Evolutionary conservation across 2,329 filamentous ascomycete species (phyloP), one percentile per base, ranked within the genome.

Genomic region (Cyphellophora europaea): DNA sequence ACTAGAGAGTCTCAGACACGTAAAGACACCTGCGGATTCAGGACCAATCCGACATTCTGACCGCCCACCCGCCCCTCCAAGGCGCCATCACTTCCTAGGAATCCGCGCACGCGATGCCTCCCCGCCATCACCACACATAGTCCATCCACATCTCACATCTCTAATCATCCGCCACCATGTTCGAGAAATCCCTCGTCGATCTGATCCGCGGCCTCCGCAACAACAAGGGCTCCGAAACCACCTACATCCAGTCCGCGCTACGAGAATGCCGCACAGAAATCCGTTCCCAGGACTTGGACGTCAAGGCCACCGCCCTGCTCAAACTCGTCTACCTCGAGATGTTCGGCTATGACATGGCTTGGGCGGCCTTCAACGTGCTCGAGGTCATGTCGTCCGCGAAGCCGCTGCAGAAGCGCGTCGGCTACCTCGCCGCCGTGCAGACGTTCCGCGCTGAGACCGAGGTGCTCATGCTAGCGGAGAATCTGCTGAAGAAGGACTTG

Each of bases 341-440:
- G 91, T 88, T 96, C 49, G 91, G 91, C 11, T 84, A 96, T 57
- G 91, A 96, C 62, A 98, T 98, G 91, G 95, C 89, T 3, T 98
- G 91, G 91, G 91, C 91, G 3, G 88, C 88, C 10, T 98, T 98
- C 63, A 85, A 98, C 58, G 89, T 96, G 34, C 79, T 98, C 31
- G 91, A 98, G 65, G 91, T 98, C 63, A 98, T 98, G 91, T 93
- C 88, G 23, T 93, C 86, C 25, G 71, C 82, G 31, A 96, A 95
- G 57, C 93, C 93, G 58, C 74, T 87, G 48, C 89, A 95, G 61
- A 98, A 98, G 63, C 75, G 89, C 46, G 86, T 95, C 29, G 91
- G 89, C 38, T 98, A 98, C 58, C 70, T 98, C 13, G 89, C 83
- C 11, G 91, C 91, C 6, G 87, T 94, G 18, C 91, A 98, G 68